Percentiles rank a stretch among this genome's conserved stretches.
Evolutionary conservation across 2,329 filamentous ascomycete species (phyloP).

Genomic region (Ophiostoma sp.): DNA sequence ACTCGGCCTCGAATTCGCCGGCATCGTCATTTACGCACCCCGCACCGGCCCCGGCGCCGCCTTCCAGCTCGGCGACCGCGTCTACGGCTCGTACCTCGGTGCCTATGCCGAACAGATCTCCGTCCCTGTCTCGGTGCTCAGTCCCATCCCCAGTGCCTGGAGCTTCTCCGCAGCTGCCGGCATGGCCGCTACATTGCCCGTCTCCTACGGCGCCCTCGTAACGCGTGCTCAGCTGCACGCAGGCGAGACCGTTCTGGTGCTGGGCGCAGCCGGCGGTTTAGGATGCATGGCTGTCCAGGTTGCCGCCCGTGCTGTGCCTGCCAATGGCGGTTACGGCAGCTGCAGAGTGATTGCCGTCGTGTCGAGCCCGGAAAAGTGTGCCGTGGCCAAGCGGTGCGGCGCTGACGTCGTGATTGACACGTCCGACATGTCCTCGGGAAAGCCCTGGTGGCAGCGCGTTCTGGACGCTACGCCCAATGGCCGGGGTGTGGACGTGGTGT

Average conservation of each 20-base stretch:
- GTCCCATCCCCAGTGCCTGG: conserved; percentile 48
- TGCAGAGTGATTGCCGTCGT: conserved; percentile 56
- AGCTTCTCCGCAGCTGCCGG: conserved; percentile 52
- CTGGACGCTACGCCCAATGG: conserved; percentile 46
- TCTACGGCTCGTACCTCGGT: conserved; percentile 55
- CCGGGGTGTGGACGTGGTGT: conserved; percentile 57
- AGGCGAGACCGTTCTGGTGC: conserved; percentile 54
- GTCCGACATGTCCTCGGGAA: conserved; percentile 25
- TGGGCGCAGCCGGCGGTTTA: conserved; percentile 56
- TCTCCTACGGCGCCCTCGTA: conserved; percentile 54
- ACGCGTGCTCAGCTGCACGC: conserved; percentile 43
- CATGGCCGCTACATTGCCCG: conserved; percentile 53
- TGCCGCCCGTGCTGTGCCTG: conserved; percentile 41
- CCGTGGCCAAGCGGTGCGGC: conserved; percentile 42
- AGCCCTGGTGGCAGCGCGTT: conserved; percentile 53
- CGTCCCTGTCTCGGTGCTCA: conserved; percentile 42
- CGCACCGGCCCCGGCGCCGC: conserved; percentile 30
- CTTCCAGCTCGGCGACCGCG: conserved; percentile 49
- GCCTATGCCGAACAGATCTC: conserved; percentile 55
- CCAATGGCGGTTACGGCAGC: conserved; percentile 40
- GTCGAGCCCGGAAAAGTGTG: conserved; percentile 48
- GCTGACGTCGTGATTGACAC: conserved; percentile 47
- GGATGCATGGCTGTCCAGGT: conserved; percentile 59
- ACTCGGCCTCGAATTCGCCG: conserved; percentile 61
- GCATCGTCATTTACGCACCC: conserved; percentile 48